phyloP scores from a whole-genome alignment of 441 rosid genomes.

The Populus hybrid region DNA sequence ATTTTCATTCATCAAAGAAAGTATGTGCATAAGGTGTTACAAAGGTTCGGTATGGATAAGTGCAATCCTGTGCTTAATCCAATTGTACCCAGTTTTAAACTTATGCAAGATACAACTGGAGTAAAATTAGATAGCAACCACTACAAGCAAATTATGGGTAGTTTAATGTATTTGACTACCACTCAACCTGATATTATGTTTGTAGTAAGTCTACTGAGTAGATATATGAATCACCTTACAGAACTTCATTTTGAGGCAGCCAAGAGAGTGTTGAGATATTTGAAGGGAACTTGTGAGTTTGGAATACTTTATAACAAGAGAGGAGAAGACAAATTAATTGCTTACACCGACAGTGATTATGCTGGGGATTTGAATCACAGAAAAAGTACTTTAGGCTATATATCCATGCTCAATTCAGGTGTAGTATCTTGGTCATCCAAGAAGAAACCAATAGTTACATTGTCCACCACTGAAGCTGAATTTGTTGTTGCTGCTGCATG shows the following conservation, averaged over 20 bases:
- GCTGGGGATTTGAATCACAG: no score
- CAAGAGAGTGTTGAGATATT: not conserved
- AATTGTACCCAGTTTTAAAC: no score
- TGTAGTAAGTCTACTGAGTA: not conserved
- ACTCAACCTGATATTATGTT: not conserved
- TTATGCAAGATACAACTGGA: no score
- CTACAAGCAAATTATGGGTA: no score
- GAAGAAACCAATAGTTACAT: not conserved
- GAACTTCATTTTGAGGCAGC: not conserved
- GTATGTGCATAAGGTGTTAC: rapidly evolving
- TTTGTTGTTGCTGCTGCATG: no score
- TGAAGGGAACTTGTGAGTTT: not conserved
- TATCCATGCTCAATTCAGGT: no score
- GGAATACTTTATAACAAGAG: not conserved
- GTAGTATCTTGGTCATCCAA: not conserved
- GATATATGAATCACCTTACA: not conserved
- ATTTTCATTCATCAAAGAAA: no score
- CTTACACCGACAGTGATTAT: not conserved
- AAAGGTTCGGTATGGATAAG: no score
- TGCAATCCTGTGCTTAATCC: not conserved
- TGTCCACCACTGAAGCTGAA: no score
- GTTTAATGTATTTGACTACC: no score
- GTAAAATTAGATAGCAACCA: no score
- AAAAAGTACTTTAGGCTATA: no score
- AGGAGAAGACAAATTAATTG: not conserved